Conservation (phyloP, 2,329 filamentous ascomycete species). For the Byssochlamys sp. region DNA sequence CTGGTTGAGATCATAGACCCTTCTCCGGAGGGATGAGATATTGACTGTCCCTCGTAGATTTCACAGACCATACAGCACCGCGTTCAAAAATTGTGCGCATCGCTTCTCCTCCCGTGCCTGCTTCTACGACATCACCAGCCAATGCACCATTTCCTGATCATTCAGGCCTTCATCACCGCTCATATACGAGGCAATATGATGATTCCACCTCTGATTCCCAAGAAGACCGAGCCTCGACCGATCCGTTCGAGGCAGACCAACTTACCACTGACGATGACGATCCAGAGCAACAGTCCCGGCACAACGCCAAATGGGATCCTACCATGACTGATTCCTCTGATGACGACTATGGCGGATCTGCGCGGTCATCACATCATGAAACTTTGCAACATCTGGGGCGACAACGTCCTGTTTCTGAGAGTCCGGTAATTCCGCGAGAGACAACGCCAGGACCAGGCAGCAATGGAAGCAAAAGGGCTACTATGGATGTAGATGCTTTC, state of each 20-base stretch:
- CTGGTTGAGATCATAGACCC: background rate
- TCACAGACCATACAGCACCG: constrained; percentile 3
- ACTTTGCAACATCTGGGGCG: background rate
- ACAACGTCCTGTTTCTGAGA: constrained; percentile 6
- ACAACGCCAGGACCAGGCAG: background rate
- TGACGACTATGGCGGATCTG: background rate
- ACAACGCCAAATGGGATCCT: constrained; percentile 3
- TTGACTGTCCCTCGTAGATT: background rate
- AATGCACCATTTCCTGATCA: constrained; percentile 10
- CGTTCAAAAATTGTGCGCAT: constrained; percentile 20
- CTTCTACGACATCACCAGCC: constrained; percentile 10
- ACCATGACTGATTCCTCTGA: constrained; percentile 3
- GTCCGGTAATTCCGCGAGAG: constrained; percentile 12
- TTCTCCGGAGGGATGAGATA: background rate
- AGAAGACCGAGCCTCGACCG: constrained; percentile 22
- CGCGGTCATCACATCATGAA: background rate
- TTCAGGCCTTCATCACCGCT: constrained; percentile 11
- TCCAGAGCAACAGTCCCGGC: constrained; percentile 4
- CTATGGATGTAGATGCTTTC: constrained; percentile 70
- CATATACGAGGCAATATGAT: constrained; percentile 15
- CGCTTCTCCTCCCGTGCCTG: constrained; percentile 30
- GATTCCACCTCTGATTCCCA: constrained; percentile 17
- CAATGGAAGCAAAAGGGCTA: constrained; percentile 20
- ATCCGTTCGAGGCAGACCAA: constrained; percentile 31
- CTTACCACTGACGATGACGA: constrained; percentile 17